phyloP scores from a whole-genome alignment of 2,329 filamentous ascomycete genomes.

The Colletotrichum tanaceti region DNA sequence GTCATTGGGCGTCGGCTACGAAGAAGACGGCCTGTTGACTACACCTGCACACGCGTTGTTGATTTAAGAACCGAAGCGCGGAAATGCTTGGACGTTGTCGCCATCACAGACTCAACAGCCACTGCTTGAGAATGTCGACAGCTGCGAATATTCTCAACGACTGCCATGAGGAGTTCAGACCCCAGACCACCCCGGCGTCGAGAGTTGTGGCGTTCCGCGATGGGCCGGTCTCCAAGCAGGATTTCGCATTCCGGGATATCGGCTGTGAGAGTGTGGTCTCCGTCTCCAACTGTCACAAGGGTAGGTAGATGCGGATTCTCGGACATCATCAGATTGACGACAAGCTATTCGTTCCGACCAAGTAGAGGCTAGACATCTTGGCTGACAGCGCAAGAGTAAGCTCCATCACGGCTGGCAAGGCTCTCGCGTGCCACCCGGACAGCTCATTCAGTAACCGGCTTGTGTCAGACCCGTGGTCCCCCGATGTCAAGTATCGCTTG shows the following conservation, averaged over 20 bases:
- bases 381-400: not conserved
- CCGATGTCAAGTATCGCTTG: conserved; percentile 21
- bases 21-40: conserved; percentile 11
- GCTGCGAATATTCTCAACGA: conserved; percentile 3
- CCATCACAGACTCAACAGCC: conserved; percentile 25
- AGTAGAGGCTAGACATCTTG: not conserved
- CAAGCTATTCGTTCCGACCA: conserved; percentile 10
- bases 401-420: conserved; percentile 3
- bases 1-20: not conserved
- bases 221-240: conserved; percentile 22
- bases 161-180: conserved; percentile 16
- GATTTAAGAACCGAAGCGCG: not conserved
- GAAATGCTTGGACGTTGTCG: conserved; percentile 16
- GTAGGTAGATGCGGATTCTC: conserved; percentile 38
- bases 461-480: conserved; percentile 38
- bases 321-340: conserved; percentile 6
- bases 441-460: conserved; percentile 29
- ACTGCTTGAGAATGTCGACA: conserved; percentile 22
- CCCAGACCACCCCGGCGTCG: not conserved
- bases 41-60: conserved; percentile 13
- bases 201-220: conserved; percentile 6
- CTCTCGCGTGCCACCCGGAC: conserved; percentile 13
- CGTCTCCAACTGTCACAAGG: conserved; percentile 30
- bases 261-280: conserved; percentile 25
- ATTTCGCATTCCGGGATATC: conserved; percentile 28